Evolutionary conservation across 352 stramenopile genomes (phyloP).

Genomic region (Plasmopara viticola): DNA sequence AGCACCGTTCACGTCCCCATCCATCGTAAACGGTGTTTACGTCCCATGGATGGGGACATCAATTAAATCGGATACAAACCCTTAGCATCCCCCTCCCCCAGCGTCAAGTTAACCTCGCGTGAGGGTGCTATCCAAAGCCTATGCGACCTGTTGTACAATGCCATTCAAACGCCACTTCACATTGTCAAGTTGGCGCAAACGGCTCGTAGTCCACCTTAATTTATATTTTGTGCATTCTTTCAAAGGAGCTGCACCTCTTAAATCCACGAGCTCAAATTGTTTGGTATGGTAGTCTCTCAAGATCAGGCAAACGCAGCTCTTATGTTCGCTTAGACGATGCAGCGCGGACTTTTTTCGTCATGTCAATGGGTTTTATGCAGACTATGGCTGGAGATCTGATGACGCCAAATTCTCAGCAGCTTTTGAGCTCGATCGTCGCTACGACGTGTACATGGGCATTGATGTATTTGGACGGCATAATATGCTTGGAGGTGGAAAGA

Average conservation of each 20-base stretch:
- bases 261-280: conserved; percentile 33
- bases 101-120: too few species aligned
- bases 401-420: conserved; percentile 39
- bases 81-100: too few species aligned
- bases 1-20: too few species aligned
- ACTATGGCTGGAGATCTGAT: conserved; percentile 44
- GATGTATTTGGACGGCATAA: conserved; percentile 44
- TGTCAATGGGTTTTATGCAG: conserved; percentile 42
- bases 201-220: conserved; percentile 17
- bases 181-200: too few species aligned
- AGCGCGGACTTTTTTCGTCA: conserved; percentile 38
- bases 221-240: conserved; percentile 30
- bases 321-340: conserved; percentile 32
- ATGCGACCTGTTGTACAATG: too few species aligned
- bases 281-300: conserved; percentile 45
- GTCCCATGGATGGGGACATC: too few species aligned
- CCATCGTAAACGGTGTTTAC: too few species aligned
- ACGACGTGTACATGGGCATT: conserved; percentile 56
- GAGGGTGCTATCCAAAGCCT: too few species aligned
- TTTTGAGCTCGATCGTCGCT: conserved; percentile 35
- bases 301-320: conserved; percentile 27
- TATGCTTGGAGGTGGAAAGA: conserved; percentile 30
- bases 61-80: too few species aligned
- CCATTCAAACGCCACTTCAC: too few species aligned
- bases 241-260: conserved; percentile 17